A percentile compares a stretch with the other conserved stretches of the same genome.
Evolutionary conservation across 192 early-diverging fungal species (phyloP).

Genomic region (Umbelopsis isabellina): DNA sequence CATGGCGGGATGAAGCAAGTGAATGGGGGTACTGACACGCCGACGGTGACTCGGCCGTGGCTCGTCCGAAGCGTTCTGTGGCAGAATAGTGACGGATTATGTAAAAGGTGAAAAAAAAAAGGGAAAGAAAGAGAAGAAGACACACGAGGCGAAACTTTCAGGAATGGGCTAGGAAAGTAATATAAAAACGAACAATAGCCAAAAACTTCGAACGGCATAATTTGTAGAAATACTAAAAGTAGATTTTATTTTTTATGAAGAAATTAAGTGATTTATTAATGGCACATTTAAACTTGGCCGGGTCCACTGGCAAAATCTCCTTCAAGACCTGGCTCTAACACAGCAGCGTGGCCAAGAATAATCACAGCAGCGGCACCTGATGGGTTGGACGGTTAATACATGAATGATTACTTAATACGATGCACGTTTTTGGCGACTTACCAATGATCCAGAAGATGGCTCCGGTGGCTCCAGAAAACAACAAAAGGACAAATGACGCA

Average conservation of each 20-base stretch:
- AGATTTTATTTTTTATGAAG: background rate
- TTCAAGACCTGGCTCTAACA: conserved; percentile 59
- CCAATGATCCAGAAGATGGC: conserved; percentile 65
- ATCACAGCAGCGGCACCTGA: conserved; percentile 58
- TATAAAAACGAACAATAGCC: too few species aligned
- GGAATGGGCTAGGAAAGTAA: background rate
- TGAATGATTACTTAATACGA: too few species aligned
- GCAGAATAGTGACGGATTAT: background rate
- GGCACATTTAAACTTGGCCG: conserved; percentile 19
- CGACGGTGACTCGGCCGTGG: background rate
- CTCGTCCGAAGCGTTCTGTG: background rate
- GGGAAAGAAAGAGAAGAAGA: background rate
- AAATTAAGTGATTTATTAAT: background rate
- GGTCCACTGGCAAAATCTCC: conserved; percentile 50
- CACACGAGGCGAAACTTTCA: conserved; percentile 4
- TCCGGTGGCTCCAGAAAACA: conserved; percentile 53
- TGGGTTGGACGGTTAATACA: background rate
- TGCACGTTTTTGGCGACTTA: conserved; percentile 25
- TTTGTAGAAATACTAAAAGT: background rate
- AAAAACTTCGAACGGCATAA: too few species aligned
- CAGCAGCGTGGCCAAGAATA: conserved; percentile 59
- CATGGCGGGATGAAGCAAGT: conserved; percentile 11
- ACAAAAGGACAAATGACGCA: conserved; percentile 52
- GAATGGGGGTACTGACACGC: background rate
- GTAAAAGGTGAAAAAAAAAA: background rate